Evolutionary conservation across 345 rosid species (phyloP).

Genomic region (Corymbia maculata): DNA sequence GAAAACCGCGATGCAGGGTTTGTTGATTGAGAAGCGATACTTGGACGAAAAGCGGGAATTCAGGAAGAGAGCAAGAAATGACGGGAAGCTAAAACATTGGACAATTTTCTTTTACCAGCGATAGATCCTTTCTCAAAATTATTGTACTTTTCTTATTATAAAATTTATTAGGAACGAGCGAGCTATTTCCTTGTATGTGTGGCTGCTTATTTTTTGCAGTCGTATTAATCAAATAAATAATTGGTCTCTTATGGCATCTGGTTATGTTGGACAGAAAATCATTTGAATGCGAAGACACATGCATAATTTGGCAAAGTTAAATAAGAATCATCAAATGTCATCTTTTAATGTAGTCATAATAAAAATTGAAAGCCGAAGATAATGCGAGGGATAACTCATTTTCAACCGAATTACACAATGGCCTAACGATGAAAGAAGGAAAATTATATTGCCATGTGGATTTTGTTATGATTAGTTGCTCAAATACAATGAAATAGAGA

Average conservation of each 20-base stretch:
- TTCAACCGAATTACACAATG: background rate
- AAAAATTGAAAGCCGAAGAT: background rate
- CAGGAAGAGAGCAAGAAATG: conserved; percentile 79
- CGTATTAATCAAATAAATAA: background rate
- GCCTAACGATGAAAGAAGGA: background rate
- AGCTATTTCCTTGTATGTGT: background rate
- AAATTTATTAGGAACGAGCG: background rate
- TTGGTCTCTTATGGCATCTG: background rate
- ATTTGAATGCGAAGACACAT: background rate
- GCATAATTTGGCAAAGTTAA: background rate
- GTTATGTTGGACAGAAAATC: conserved; percentile 17
- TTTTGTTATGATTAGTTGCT: too few relatives aligned
- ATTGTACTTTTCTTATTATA: background rate
- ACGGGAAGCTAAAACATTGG: conserved; percentile 38
- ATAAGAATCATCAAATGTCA: background rate
- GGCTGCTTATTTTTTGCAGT: background rate
- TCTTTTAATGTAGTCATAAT: background rate
- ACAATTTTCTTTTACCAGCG: background rate
- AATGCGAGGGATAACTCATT: background rate
- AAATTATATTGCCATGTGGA: background rate
- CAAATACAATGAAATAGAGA: too few relatives aligned
- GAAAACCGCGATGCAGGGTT: conserved; percentile 54
- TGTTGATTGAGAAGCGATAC: conserved; percentile 79
- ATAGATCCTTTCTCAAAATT: background rate
- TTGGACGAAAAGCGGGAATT: conserved; percentile 56